Percentiles rank a stretch among this genome's conserved stretches.
phyloP scores from a whole-genome alignment of 1,139 yeast genomes.

The Fermentozyma sake region DNA sequence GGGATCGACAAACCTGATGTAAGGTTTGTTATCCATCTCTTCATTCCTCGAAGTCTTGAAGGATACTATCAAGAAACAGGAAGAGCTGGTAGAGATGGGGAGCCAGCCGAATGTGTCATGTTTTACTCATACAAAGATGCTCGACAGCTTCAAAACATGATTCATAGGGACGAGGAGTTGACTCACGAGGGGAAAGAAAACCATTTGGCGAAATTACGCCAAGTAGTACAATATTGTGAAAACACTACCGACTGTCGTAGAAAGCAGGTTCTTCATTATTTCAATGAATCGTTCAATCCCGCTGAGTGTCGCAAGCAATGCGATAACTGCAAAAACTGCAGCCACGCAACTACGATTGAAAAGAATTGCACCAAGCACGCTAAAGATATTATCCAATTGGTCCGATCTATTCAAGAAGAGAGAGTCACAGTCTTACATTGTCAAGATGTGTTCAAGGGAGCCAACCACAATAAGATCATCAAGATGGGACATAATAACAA shows the following conservation, averaged over 20 bases:
- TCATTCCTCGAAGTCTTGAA: constrained; percentile 87
- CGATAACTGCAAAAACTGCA: constrained; percentile 67
- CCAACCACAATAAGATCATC: constrained; percentile 56
- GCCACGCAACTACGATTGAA: constrained; percentile 42
- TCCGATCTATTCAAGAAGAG: constrained; percentile 50
- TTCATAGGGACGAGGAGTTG: constrained; percentile 69
- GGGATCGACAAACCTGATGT: constrained; percentile 98
- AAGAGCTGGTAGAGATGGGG: constrained; percentile 97
- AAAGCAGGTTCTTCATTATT: constrained; percentile 81
- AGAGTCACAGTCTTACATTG: constrained; percentile 76
- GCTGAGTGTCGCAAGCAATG: constrained; percentile 66
- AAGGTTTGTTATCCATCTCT: constrained; percentile 81
- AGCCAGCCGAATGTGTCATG: constrained; percentile 73
- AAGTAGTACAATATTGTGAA: constrained; percentile 89
- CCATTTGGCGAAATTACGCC: constrained; percentile 71
- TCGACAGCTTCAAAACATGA: constrained; percentile 66
- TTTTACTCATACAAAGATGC: constrained; percentile 79
- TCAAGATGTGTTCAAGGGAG: constrained; percentile 81
- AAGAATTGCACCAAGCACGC: constrained; percentile 72
- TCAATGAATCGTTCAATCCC: constrained; percentile 76
- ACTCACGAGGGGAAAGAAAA: constrained; percentile 65
- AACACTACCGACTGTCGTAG: constrained; percentile 88
- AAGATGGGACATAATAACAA: constrained; percentile 58
- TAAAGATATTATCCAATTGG: constrained; percentile 53
- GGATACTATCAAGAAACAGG: constrained; percentile 98